A percentile compares a stretch with the other conserved stretches of the same genome.
phyloP scores from a whole-genome alignment of 2,329 filamentous ascomycete species.

The Cytospora piceae region DNA sequence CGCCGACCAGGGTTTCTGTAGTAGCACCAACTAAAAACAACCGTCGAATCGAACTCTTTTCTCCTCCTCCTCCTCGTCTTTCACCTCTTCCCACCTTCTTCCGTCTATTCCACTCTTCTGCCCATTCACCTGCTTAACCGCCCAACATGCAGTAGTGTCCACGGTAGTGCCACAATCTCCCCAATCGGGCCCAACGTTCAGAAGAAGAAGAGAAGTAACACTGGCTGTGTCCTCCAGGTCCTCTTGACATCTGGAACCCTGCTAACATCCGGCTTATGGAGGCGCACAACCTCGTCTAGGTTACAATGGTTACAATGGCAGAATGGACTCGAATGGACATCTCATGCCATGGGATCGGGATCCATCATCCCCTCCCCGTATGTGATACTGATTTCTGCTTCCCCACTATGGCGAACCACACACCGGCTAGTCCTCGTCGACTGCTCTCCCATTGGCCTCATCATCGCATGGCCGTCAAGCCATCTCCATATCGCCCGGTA shows the following conservation, averaged over 20 bases:
- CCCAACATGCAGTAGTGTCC: slow-evolving; percentile 45
- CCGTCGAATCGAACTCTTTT: slow-evolving; percentile 16
- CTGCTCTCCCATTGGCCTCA: slow-evolving; percentile 35
- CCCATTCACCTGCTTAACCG: slow-evolving; percentile 44
- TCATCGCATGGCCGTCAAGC: slow-evolving; percentile 26
- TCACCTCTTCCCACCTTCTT: slow-evolving; percentile 18
- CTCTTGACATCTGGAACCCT: slow-evolving; percentile 31
- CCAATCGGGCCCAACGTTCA: slow-evolving; percentile 25
- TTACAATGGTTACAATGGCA: slow-evolving; percentile 9
- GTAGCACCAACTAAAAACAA: slow-evolving; percentile 17
- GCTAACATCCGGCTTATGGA: slow-evolving; percentile 10
- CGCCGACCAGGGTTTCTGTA: slow-evolving; percentile 36
- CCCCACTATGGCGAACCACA: slow-evolving; percentile 23
- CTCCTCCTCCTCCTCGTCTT: slow-evolving; percentile 16
- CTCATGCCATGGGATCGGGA: not conserved
- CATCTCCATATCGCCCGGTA: slow-evolving; percentile 26
- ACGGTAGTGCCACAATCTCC: not conserved
- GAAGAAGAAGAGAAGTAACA: not conserved
- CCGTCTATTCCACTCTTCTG: slow-evolving; percentile 20
- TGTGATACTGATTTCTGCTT: slow-evolving; percentile 36
- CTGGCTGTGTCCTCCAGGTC: slow-evolving; percentile 34
- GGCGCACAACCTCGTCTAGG: slow-evolving; percentile 6
- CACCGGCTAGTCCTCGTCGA: slow-evolving; percentile 15
- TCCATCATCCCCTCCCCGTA: slow-evolving; percentile 16
- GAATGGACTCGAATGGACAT: slow-evolving; percentile 1